phyloP scores from a whole-genome alignment of 257 asterid species.

The Nemophila menziesii region DNA sequence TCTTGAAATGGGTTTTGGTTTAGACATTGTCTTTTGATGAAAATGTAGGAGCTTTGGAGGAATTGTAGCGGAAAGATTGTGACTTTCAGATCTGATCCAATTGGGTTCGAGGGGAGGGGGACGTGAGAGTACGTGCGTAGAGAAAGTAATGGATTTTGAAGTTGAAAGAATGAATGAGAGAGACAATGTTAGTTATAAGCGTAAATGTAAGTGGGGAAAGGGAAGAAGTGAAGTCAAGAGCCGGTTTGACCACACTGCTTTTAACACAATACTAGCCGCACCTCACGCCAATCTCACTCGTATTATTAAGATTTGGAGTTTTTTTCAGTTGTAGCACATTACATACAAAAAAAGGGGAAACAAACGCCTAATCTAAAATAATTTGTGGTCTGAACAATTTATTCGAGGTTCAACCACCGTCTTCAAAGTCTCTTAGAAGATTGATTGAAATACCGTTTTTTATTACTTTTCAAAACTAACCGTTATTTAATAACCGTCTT shows the following conservation, averaged over 20 bases:
- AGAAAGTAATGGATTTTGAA: not conserved
- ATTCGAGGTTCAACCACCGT: no score
- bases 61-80: constrained; percentile 8
- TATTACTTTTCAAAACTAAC: no score
- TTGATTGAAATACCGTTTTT: no score
- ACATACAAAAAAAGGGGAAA: no score
- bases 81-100: constrained; percentile 4
- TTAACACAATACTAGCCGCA: no score
- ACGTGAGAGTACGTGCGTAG: not conserved
- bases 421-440: no score
- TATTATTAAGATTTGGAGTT: not conserved
- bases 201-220: constrained; percentile 1
- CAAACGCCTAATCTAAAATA: no score
- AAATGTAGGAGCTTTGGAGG: constrained; percentile 8
- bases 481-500: no score
- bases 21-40: constrained; percentile 24
- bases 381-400: no score
- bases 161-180: no score
- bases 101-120: not conserved
- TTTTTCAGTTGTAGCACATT: no score
- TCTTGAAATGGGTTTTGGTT: constrained; percentile 31
- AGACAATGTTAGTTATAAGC: no score
- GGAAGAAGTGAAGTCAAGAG: constrained; percentile 1
- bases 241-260: not conserved
- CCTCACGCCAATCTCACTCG: not conserved